Percentiles rank a stretch among this genome's conserved stretches.
Evolutionary conservation across 2,329 filamentous ascomycete species (phyloP).

Genomic region (Seiridium cupressi): DNA sequence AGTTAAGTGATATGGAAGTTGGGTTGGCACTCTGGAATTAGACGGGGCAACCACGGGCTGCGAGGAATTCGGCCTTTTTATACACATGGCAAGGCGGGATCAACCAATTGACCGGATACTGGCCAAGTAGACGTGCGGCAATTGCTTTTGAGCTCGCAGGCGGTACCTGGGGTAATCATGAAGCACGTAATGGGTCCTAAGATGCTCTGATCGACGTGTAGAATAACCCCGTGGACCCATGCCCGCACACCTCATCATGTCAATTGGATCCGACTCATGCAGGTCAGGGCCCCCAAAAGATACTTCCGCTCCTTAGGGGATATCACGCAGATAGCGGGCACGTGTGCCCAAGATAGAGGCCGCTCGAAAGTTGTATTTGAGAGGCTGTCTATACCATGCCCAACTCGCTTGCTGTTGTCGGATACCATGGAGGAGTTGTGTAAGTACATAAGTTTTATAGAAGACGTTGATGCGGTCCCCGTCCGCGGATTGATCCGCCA

Average conservation of each 20-base stretch:
- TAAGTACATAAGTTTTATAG: too few relatives aligned
- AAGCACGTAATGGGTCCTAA: neutral
- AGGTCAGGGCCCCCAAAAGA: neutral
- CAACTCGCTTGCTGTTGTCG: too few relatives aligned
- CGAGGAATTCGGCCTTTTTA: neutral
- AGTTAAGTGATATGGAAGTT: neutral
- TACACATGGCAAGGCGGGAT: neutral
- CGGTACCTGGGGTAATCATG: neutral
- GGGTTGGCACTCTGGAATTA: neutral
- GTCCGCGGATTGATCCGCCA: too few relatives aligned
- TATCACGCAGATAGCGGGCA: too few relatives aligned
- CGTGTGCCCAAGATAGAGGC: too few relatives aligned
- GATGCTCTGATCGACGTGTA: neutral
- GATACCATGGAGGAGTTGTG: too few relatives aligned
- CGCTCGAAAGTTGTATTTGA: too few relatives aligned
- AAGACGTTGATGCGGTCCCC: too few relatives aligned
- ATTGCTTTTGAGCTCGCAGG: neutral
- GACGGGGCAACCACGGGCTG: neutral
- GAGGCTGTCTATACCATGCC: too few relatives aligned
- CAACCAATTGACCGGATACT: neutral
- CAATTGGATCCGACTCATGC: neutral
- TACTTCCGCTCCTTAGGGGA: neutral
- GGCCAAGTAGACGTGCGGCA: too few relatives aligned
- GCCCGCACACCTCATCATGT: neutral
- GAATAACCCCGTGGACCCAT: neutral